Conservation (phyloP, 1,284 basidiomycete species). For the Fomitopsis palustris region DNA sequence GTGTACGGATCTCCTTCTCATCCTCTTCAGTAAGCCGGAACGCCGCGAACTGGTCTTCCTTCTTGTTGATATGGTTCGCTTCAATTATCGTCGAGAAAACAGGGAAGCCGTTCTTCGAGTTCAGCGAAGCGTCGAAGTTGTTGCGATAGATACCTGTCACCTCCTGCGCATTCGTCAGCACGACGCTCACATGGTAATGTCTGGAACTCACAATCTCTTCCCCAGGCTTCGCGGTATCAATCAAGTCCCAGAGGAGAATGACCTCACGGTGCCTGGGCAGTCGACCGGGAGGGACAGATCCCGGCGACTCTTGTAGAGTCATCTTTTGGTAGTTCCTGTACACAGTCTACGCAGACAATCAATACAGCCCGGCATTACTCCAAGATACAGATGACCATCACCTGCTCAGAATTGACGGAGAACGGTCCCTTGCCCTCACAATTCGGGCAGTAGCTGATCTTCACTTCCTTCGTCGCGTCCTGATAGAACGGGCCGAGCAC, state of each 20-base stretch:
- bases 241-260: conserved; percentile 95
- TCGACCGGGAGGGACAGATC: conserved; percentile 95
- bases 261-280: conserved; percentile 96
- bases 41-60: conserved; percentile 92
- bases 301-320: conserved; percentile 98
- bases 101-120: conserved; percentile 98
- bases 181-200: not conserved
- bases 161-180: conserved; percentile 46
- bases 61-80: conserved; percentile 97
- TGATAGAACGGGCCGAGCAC: conserved; percentile 97
- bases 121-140: conserved; percentile 97
- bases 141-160: conserved; percentile 98
- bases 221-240: conserved; percentile 96
- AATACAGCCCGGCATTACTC: not conserved
- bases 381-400: conserved; percentile 44
- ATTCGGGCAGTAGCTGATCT: conserved; percentile 90
- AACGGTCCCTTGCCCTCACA: conserved; percentile 96
- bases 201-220: conserved; percentile 83
- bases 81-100: conserved; percentile 99
- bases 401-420: conserved; percentile 94
- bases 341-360: conserved; percentile 67
- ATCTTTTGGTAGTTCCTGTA: conserved; percentile 99
- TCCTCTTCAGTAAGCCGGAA: conserved; percentile 97
- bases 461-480: conserved; percentile 92
- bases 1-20: conserved; percentile 83